phyloP scores from a whole-genome alignment of 2,329 filamentous ascomycete species.

The Apiospora aurea region DNA sequence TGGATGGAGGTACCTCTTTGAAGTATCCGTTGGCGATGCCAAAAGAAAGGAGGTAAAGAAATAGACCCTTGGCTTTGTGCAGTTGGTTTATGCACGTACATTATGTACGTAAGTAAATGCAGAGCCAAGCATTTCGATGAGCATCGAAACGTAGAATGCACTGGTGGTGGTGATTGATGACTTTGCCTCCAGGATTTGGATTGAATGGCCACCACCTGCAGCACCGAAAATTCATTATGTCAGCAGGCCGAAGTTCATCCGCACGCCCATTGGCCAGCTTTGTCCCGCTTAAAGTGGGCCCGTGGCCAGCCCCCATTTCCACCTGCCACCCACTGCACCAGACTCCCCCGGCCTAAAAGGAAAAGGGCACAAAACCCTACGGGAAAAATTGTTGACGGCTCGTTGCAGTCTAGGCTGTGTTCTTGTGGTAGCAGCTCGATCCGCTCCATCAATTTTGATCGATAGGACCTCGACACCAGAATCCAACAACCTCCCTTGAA shows the following conservation, averaged over 20 bases:
- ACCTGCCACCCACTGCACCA: constrained; percentile 10
- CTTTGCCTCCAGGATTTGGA: too few relatives aligned
- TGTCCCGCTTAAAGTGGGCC: not conserved
- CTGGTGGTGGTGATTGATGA: too few relatives aligned
- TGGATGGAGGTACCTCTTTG: not conserved
- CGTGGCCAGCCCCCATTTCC: not conserved
- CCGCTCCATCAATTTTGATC: constrained; percentile 30
- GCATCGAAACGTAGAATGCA: too few relatives aligned
- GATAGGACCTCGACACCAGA: constrained; percentile 31
- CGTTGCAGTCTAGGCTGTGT: constrained; percentile 27
- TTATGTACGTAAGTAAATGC: not conserved
- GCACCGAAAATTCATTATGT: not conserved
- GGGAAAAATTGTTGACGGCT: constrained; percentile 19
- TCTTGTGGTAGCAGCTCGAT: constrained; percentile 29
- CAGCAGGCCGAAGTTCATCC: constrained; percentile 7
- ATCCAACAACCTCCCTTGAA: constrained; percentile 33
- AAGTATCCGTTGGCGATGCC: not conserved
- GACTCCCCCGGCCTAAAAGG: not conserved
- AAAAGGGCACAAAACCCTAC: constrained; percentile 24
- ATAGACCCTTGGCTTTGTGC: too few relatives aligned
- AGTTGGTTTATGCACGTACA: not conserved
- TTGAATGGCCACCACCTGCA: not conserved
- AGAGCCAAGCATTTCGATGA: not conserved
- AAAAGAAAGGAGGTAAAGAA: too few relatives aligned
- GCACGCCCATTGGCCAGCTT: not conserved